Evolutionary conservation across 192 early-diverging fungal species (phyloP).

Genomic region (Chytriomyces confervae): DNA sequence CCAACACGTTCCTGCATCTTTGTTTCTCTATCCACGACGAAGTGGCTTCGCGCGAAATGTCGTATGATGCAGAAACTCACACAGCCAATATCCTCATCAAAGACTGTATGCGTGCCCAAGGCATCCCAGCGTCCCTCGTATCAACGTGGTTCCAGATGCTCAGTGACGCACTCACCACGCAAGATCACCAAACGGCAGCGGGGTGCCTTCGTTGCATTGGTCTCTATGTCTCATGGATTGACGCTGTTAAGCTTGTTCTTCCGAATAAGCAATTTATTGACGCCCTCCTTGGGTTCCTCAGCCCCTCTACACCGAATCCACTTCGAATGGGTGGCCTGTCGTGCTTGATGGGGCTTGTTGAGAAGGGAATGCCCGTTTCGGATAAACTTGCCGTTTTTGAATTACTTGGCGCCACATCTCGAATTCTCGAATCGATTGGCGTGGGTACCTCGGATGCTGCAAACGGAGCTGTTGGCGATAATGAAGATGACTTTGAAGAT

Average conservation of each 20-base stretch:
- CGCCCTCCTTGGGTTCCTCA: conserved; percentile 76
- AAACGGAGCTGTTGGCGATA: conserved; percentile 22
- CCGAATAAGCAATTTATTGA: conserved; percentile 76
- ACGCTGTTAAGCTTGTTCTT: conserved; percentile 83
- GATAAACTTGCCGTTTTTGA: conserved; percentile 91
- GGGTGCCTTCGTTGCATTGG: conserved; percentile 76
- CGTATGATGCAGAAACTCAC: conserved; percentile 68
- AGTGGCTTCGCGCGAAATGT: conserved; percentile 75
- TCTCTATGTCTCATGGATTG: conserved; percentile 93
- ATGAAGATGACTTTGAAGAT: conserved; percentile 65
- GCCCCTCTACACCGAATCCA: not conserved
- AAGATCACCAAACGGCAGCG: conserved; percentile 68
- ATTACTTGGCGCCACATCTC: conserved; percentile 55
- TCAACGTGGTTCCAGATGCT: conserved; percentile 80
- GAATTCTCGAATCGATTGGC: conserved; percentile 3
- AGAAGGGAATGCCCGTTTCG: conserved; percentile 89
- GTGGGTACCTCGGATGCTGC: not conserved
- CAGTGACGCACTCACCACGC: conserved; percentile 58
- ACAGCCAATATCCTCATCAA: conserved; percentile 83
- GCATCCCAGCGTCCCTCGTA: conserved; percentile 74
- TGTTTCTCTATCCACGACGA: conserved; percentile 85
- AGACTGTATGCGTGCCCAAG: conserved; percentile 82
- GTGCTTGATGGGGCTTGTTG: conserved; percentile 84
- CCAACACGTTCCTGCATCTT: conserved; percentile 81
- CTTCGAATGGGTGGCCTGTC: conserved; percentile 78